These are phyloP conservation scores for Sonneratia alba DNA, from an alignment of 345 rosid species.

Conservation along the genomic window DNA sequence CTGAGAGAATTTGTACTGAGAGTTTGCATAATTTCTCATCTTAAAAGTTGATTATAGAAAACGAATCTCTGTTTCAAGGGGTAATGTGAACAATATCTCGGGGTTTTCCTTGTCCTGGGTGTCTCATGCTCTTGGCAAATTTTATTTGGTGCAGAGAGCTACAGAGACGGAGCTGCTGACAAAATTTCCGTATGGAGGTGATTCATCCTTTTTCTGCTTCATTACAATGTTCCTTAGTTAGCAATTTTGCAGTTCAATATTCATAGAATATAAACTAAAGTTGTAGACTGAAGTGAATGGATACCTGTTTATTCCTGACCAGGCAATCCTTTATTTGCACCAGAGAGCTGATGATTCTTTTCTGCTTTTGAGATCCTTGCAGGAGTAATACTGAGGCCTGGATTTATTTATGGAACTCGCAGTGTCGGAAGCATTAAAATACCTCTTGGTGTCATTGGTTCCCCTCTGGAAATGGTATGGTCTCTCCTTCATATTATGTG, in stretches of 20 bases:
- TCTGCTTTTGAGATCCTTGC: slow-evolving; percentile 6
- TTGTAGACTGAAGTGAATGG: neutral
- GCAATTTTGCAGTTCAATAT: neutral
- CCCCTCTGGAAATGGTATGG: slow-evolving; percentile 84
- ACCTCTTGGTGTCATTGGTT: slow-evolving; percentile 78
- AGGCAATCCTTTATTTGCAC: neutral
- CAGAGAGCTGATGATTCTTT: neutral
- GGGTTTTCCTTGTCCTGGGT: neutral
- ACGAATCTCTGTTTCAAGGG: neutral
- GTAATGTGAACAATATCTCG: neutral
- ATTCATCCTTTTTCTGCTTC: slow-evolving; percentile 9
- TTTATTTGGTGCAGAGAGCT: slow-evolving; percentile 55
- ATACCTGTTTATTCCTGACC: neutral
- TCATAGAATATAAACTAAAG: neutral
- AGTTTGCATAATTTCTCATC: neutral
- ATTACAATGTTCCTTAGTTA: neutral
- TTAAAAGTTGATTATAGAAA: neutral
- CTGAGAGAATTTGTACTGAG: neutral
- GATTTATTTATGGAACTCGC: slow-evolving; percentile 91
- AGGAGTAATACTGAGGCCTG: slow-evolving; percentile 92
- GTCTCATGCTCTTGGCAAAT: slow-evolving; percentile 2
- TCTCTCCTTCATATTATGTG: neutral
- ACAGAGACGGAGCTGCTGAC: slow-evolving; percentile 88
- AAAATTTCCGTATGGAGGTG: slow-evolving; percentile 90
- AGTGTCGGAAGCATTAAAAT: slow-evolving; percentile 65